Evolutionary conservation across 768 basidiomycete genomes (phyloP), one percentile per base, ranked within the genome.

Genomic region (Lactarius evosmus): DNA sequence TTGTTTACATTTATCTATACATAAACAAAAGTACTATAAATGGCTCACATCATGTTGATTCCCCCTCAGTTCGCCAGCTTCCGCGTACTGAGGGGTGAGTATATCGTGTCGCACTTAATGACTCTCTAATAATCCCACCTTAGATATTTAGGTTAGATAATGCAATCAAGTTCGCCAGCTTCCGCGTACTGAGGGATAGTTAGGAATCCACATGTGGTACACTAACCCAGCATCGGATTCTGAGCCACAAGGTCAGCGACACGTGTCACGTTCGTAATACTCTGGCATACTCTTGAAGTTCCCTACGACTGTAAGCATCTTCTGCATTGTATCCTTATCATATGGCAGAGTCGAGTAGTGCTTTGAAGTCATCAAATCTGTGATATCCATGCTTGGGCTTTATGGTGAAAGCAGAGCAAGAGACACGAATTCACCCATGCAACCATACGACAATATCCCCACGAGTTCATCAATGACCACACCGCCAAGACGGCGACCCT

Each of bases 391-490:
- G 29, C 46, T 30, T 63, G 27, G 22, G 19, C 8, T 25, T 7
- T 9, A 7, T 29, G 34, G 34, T 17, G n/a, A 11, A 52, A 29
- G 25, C 0, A 3, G 1, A 16, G 16, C 11, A 6, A 14, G 30
- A 29, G 19, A 14, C 30, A 58, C 19, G 1, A 9, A 17, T 46
- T 57, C 9, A 83, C 83, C 73, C 19, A 82, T 68, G 68, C 81
- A 79, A 6, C 74, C 70, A 27, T 73, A 64, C 4, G 73, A 72
- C 12, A 72, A 73, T 1, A 78, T 75, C 4, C 81, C 82, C 36
- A 72, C 70, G 2, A 72, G 76, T 36, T 73, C 70, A 33, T 78
- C 74, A 52, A 66, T 57, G 8, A 63, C 54, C 3, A 53, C 44
- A 25, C 34, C 25, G 0, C 60, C 50, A 19, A 71, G 54, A 34